These are phyloP conservation scores for Venturia carpophila DNA, from an alignment of 2,329 filamentous ascomycete genomes.

Conservation along the genomic window DNA sequence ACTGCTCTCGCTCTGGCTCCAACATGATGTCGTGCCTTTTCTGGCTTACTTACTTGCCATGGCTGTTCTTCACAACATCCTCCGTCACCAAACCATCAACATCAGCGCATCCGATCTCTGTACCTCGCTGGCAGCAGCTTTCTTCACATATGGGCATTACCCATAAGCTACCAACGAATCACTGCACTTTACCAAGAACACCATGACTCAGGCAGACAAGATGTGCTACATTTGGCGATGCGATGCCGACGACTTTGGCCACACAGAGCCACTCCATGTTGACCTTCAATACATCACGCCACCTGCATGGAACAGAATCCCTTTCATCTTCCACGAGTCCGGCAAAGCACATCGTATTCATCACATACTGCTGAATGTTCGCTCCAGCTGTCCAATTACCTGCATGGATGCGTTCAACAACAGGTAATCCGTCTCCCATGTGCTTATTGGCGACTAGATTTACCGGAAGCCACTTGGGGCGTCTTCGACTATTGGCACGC, in stretches of 20 bases:
- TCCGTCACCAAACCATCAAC: background rate
- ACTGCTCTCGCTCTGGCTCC: background rate
- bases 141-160: too few relatives aligned
- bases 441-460: background rate
- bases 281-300: background rate
- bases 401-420: background rate
- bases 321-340: background rate
- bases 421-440: background rate
- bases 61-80: background rate
- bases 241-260: background rate
- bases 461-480: background rate
- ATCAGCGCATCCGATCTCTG: background rate
- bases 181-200: too few relatives aligned
- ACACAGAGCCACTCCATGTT: background rate
- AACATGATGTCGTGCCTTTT: background rate
- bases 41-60: background rate
- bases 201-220: background rate
- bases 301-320: constrained; percentile 1
- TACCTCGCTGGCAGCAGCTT: background rate
- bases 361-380: background rate
- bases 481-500: background rate
- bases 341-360: background rate
- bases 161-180: too few relatives aligned
- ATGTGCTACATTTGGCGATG: constrained; percentile 7
- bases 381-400: background rate